Evolutionary conservation across 768 basidiomycete species (phyloP).

Genomic region (Auricularia sp.): DNA sequence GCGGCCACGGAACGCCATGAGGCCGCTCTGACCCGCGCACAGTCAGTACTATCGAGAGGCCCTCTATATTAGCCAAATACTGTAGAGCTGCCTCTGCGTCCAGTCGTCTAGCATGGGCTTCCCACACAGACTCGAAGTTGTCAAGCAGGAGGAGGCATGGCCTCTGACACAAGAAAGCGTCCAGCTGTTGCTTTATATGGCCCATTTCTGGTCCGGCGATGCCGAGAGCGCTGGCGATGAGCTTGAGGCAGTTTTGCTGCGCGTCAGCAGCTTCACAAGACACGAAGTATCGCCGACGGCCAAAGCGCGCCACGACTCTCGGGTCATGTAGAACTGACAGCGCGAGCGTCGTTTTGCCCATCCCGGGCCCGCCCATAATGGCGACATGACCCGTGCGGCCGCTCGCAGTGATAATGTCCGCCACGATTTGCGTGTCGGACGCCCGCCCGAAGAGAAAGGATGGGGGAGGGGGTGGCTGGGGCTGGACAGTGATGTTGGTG

Average conservation of each 20-base stretch:
- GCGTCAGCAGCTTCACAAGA: constrained; percentile 19
- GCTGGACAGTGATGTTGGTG: no score
- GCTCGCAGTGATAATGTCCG: background rate
- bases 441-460: background rate
- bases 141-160: constrained; percentile 5
- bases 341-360: constrained; percentile 30
- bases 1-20: background rate
- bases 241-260: background rate
- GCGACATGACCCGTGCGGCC: constrained; percentile 1
- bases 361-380: constrained; percentile 23
- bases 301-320: constrained; percentile 16
- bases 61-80: background rate
- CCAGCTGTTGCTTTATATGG: background rate
- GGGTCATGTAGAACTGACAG: constrained; percentile 21
- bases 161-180: constrained; percentile 6
- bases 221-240: background rate
- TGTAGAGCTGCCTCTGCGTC: background rate
- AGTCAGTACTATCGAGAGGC: background rate
- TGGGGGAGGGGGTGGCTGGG: background rate
- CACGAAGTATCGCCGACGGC: constrained; percentile 20
- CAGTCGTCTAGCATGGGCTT: background rate
- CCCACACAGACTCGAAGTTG: background rate
- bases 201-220: background rate
- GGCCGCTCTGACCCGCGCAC: background rate
- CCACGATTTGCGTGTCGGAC: background rate